Conservation (phyloP, 805 yeast species). For the Alloascoidea hylecoeti region DNA sequence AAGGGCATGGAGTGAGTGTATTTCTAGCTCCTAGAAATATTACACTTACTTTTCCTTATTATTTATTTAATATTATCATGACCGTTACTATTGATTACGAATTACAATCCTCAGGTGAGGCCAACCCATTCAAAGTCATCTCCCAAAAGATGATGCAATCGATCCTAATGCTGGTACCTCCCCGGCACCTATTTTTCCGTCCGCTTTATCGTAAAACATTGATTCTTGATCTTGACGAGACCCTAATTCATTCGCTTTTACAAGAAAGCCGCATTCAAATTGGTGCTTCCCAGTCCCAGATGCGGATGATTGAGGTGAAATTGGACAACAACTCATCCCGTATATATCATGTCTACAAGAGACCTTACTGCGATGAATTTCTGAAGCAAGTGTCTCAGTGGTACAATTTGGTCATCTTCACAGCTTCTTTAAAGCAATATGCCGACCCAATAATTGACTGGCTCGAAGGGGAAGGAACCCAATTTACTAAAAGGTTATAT, state of each 20-base stretch:
- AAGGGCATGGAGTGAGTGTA: too few relatives aligned
- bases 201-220: conserved; percentile 45
- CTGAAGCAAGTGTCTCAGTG: conserved; percentile 65
- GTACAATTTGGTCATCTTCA: conserved; percentile 84
- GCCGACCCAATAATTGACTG: conserved; percentile 96
- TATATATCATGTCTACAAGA: conserved; percentile 78
- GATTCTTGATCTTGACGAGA: conserved; percentile 86
- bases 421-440: conserved; percentile 88
- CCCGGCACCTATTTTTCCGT: too few relatives aligned
- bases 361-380: conserved; percentile 86
- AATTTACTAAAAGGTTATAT: conserved; percentile 50
- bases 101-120: too few relatives aligned
- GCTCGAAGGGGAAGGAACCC: conserved; percentile 53
- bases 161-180: too few relatives aligned
- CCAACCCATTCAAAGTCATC: too few relatives aligned
- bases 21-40: too few relatives aligned
- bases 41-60: too few relatives aligned
- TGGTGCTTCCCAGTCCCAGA: conserved; percentile 39
- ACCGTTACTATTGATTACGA: too few relatives aligned
- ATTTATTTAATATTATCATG: too few relatives aligned
- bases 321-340: conserved; percentile 58
- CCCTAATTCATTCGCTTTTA: conserved; percentile 82
- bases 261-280: conserved; percentile 29
- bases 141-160: too few relatives aligned
- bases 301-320: conserved; percentile 71